Evolutionary conservation across 345 rosid genomes (phyloP), one percentile per base, ranked within the genome.

Genomic region (Salix suchowensis): DNA sequence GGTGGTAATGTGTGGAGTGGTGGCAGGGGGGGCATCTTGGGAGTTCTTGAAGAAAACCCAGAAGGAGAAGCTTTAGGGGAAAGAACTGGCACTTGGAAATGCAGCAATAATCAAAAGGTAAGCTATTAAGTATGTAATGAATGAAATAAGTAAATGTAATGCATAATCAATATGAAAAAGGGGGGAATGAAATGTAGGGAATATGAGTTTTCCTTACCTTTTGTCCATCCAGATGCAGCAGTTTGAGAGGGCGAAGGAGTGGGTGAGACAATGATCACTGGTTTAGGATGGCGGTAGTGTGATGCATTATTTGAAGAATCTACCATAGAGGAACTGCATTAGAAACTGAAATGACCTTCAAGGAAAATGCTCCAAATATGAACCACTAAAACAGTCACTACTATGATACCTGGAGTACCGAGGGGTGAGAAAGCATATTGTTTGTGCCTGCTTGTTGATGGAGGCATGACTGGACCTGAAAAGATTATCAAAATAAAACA

Each of bases 1-100:
- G 96, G 98, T 19, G 96, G 98, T 68, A 95, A 85, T 72, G 92
- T 82, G 44, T 66, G 91, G 48, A 91, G 78, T n/a, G 89, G 93
- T 21, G 96, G 96, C 48, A 79, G 68, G 40, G 77, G 81, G 55
- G 92, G 89, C 84, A 77, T 75, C 71, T 87, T 87, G 76, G 96
- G 89, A 84, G 85, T 89, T 81, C 79, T 86, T 74, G 86, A 75
- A 30, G 89, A 80, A 68, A 89, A 62, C 19, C 83, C 74, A 24
- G 85, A 55, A 19, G 88, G 89, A 78, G 90, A 80, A 80, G 66
- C 78, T 85, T 78, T 72, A 34, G 88, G 85, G 28, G 88, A 77
- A 42, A 70, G 36, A 76, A 32, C 37, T 23, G 91, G 89, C 78
- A 81, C 88, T 86, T 80, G 76, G 73, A 84, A 84, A 86, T 82